A percentile compares a stretch with the other conserved stretches of the same genome.
Conservation (phyloP, 352 stramenopile genomes). For the Pythium coloratum region DNA sequence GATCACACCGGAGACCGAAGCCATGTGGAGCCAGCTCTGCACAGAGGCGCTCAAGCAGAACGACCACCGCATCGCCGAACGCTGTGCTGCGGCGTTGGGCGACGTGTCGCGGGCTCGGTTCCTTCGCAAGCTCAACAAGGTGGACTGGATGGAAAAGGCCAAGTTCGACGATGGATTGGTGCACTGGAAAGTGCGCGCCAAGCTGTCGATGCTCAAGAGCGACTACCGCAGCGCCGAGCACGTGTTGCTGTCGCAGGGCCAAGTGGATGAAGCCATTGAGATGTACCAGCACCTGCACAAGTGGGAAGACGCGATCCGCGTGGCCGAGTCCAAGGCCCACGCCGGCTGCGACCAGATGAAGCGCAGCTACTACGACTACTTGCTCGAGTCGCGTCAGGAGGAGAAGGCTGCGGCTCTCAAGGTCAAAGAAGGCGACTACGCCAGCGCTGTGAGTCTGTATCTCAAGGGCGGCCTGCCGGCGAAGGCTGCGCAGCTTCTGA, state of each 20-base stretch:
- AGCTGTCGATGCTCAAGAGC: conserved; percentile 86
- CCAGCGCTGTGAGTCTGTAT: conserved; percentile 91
- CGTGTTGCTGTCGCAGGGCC: conserved; percentile 88
- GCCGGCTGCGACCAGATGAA: conserved; percentile 85
- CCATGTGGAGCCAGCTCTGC: conserved; percentile 94
- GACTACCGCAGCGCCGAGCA: conserved; percentile 91
- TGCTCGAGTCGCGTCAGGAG: conserved; percentile 91
- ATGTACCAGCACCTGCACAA: conserved; percentile 96
- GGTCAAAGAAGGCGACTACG: conserved; percentile 90
- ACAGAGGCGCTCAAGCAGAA: conserved; percentile 83
- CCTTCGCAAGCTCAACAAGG: conserved; percentile 90
- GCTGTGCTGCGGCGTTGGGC: conserved; percentile 90
- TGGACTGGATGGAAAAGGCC: conserved; percentile 76
- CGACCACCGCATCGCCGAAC: conserved; percentile 89
- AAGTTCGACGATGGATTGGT: conserved; percentile 76
- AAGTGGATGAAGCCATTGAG: conserved; percentile 92
- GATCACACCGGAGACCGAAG: conserved; percentile 89
- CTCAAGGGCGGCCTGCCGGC: conserved; percentile 91
- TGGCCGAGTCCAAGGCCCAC: conserved; percentile 88
- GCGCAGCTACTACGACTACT: conserved; percentile 91
- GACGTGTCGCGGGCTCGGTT: conserved; percentile 89
- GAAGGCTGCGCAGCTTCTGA: conserved; percentile 88
- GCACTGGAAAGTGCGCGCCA: conserved; percentile 87
- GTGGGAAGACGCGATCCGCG: conserved; percentile 93
- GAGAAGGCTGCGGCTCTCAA: conserved; percentile 91